Evolutionary conservation across 148 eudicot species (phyloP).

Genomic region (Chenopodium suecicum): DNA sequence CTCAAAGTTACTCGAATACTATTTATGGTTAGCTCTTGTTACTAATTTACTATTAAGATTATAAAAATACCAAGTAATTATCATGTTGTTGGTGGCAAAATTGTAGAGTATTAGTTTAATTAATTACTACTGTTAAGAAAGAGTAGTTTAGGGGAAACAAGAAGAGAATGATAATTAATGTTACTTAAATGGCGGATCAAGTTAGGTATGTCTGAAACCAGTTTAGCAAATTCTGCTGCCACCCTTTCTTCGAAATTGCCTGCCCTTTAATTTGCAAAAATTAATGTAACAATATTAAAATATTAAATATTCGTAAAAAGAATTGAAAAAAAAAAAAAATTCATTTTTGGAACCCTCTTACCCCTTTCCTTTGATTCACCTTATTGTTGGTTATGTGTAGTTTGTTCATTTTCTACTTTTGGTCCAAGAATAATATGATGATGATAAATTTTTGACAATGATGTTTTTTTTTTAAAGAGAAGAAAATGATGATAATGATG

Average conservation of each 20-base stretch:
- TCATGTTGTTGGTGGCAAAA: background rate
- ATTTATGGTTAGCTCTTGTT: no score
- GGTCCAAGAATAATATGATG: constrained; percentile 19
- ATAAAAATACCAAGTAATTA: no score
- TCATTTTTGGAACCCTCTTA: background rate
- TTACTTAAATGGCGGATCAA: constrained; percentile 1
- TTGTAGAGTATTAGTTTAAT: background rate
- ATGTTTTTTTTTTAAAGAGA: background rate
- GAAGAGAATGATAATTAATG: background rate
- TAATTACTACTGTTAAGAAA: background rate
- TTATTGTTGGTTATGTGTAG: no score
- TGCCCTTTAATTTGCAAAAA: background rate
- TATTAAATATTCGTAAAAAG: no score
- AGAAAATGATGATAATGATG: no score
- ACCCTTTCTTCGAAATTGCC: constrained; percentile 4
- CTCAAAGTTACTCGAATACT: no score
- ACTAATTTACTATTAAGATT: no score
- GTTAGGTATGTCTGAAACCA: background rate
- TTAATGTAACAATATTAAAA: no score
- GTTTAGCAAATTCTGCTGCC: constrained; percentile 1
- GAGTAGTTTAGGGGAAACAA: background rate
- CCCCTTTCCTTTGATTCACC: no score
- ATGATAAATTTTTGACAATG: constrained; percentile 1
- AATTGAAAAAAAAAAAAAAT: background rate
- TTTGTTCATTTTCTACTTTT: background rate